These are phyloP conservation scores for Abrus pulchellus DNA, from an alignment of 306 rosid species.

Conservation along the genomic window DNA sequence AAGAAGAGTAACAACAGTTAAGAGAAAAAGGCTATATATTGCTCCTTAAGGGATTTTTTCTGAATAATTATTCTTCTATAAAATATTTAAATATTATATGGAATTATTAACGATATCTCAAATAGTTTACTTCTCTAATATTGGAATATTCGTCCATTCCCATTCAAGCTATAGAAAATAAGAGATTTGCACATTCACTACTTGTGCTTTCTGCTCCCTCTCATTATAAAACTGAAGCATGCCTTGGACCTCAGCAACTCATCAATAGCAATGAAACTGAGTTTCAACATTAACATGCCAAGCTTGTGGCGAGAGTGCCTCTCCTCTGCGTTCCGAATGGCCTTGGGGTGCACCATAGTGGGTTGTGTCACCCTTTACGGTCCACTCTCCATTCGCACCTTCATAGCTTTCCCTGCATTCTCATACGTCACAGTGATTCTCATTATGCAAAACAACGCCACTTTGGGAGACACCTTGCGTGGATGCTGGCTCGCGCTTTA, in stretches of 20 bases:
- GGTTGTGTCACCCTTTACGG: conserved; percentile 64
- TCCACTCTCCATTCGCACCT: conserved; percentile 55
- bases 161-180: no score
- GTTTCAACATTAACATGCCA: conserved; percentile 42
- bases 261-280: background rate
- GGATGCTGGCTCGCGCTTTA: conserved; percentile 63
- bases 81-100: no score
- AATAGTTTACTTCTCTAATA: no score
- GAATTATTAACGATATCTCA: no score
- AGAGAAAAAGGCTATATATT: no score
- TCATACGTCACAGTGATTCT: conserved; percentile 73
- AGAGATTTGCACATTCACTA: no score
- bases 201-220: no score
- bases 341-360: conserved; percentile 69
- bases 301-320: conserved; percentile 61
- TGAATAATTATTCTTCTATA: background rate
- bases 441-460: conserved; percentile 58
- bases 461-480: conserved; percentile 67
- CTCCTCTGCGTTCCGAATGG: conserved; percentile 63
- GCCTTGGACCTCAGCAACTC: no score
- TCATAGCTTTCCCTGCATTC: conserved; percentile 71
- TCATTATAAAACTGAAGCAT: no score
- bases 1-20: background rate
- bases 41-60: background rate
- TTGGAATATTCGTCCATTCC: no score